Base-by-base conservation (phyloP, 2,329 filamentous ascomycete species). In the Colletotrichum destructivum region DNA sequence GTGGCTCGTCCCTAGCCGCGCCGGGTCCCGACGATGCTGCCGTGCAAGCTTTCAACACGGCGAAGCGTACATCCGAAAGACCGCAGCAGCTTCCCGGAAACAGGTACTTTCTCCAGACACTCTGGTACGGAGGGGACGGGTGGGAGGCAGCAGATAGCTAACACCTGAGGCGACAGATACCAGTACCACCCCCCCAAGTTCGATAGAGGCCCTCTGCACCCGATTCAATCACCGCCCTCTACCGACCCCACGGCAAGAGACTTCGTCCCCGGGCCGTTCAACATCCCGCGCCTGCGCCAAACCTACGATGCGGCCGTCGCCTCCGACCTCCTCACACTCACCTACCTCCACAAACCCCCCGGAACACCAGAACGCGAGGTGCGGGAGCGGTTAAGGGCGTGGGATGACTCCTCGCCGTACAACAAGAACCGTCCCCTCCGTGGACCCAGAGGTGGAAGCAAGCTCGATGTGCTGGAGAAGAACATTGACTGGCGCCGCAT, bases 131-230 rank as follows among this genome's bases (percentile, higher is more conserved):
- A 38, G 35, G 35, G 35, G 35, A 38, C 35, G 35, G 9, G 35
- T 38, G 31, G 26, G 76, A 75, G 73, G 63, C 75, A 74, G 47
- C 76, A 79, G 77, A 78, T 70, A 66, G 68, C 66, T 72, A 49
- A 55, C 73, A 73, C 54, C 76, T 60, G 16, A 56, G 15, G 47
- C 26, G 8, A 42, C 31, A 74, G 96, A 88, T 99, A 98, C 85
- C 94, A 97, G 83, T 98, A 93, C 83, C 94, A 95, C 75, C 92
- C 96, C 62, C 96, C 96, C 74, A 96, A 96, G 85, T 99, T 95
- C 88, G 92, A 98, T 82, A 94, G 96, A 78, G 96, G 96, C 68
- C 95, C 95, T 74, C 88, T 98, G 31, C 95, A 98, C 81, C 96
- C 96, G 62, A 91, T 98, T 78, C 94, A 98, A 84, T 93, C 94